Percentiles rank a stretch among this genome's conserved stretches.
Conservation (phyloP, 495 filamentous ascomycete species). For the Podospora pseudoanserina region DNA sequence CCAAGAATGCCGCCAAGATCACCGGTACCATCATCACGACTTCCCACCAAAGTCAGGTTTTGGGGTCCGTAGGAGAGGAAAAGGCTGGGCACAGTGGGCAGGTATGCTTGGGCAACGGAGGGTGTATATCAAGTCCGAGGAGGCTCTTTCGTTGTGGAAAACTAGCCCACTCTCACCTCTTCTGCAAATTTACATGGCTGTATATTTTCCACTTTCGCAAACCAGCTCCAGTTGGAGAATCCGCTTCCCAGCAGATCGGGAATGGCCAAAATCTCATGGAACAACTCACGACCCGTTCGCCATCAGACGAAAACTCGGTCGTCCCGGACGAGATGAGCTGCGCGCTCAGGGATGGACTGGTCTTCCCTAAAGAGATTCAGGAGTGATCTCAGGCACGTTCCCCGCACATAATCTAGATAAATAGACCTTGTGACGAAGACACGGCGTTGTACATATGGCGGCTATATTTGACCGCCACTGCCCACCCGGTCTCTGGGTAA, state of each 20-base stretch:
- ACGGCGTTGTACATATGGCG: constrained; percentile 17
- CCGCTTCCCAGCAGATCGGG: neutral
- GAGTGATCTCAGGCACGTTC: neutral
- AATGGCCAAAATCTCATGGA: neutral
- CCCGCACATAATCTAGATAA: constrained; percentile 29
- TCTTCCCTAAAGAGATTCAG: neutral
- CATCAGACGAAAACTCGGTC: neutral
- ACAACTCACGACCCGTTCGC: neutral
- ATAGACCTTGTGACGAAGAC: constrained; percentile 13
- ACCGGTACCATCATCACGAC: constrained; percentile 17
- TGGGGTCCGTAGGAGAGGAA: neutral
- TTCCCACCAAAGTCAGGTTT: neutral
- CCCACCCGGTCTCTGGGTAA: neutral
- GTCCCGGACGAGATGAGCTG: neutral
- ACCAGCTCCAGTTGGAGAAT: neutral
- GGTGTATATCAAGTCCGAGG: neutral
- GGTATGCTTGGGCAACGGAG: neutral
- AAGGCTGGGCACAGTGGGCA: neutral
- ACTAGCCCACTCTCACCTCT: neutral
- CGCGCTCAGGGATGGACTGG: neutral
- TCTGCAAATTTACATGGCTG: neutral
- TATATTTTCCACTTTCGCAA: neutral
- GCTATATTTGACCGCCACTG: constrained; percentile 18
- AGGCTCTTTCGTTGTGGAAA: neutral
- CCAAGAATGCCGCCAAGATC: constrained; percentile 29